phyloP scores from a whole-genome alignment of 164 flowering plant species.

The Paratinospora sagittata region DNA sequence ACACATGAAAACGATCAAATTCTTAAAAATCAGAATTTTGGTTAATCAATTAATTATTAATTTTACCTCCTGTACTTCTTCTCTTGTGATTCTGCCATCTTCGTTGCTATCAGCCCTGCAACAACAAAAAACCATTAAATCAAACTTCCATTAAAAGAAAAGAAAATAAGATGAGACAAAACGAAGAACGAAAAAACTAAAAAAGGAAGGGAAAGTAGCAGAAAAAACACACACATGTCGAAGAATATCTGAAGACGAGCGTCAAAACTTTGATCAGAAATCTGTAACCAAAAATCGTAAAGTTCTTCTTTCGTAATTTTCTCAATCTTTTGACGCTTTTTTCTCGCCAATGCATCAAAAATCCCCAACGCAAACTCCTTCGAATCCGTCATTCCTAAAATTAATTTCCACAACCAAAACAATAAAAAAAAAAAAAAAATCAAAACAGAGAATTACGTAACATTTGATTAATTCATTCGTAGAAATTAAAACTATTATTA shows the following conservation, averaged over 20 bases:
- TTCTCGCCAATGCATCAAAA: slow-evolving; percentile 77
- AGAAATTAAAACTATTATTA: not conserved
- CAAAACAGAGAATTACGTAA: too few species aligned
- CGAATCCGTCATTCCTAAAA: slow-evolving; percentile 87
- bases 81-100: slow-evolving; percentile 87
- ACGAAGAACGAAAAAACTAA: not conserved
- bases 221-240: slow-evolving; percentile 54
- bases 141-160: too few species aligned
- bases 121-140: not conserved
- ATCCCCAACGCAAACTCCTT: slow-evolving; percentile 86
- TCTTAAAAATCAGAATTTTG: too few species aligned
- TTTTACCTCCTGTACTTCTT: slow-evolving; percentile 84
- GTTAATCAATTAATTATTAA: too few species aligned
- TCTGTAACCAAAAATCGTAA: slow-evolving; percentile 78
- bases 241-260: slow-evolving; percentile 96
- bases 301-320: slow-evolving; percentile 74
- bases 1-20: too few species aligned
- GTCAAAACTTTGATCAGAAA: slow-evolving; percentile 90
- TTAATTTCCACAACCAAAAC: not conserved
- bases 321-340: slow-evolving; percentile 41
- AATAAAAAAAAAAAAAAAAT: not conserved
- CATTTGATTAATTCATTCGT: not conserved
- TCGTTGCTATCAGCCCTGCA: slow-evolving; percentile 89
- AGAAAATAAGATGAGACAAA: not conserved
- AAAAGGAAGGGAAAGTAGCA: not conserved